Percentiles rank a stretch among this genome's conserved stretches.
These are phyloP conservation scores for Heteromeles arbutifolia DNA, from an alignment of 306 rosid genomes.

Conservation along the genomic window DNA sequence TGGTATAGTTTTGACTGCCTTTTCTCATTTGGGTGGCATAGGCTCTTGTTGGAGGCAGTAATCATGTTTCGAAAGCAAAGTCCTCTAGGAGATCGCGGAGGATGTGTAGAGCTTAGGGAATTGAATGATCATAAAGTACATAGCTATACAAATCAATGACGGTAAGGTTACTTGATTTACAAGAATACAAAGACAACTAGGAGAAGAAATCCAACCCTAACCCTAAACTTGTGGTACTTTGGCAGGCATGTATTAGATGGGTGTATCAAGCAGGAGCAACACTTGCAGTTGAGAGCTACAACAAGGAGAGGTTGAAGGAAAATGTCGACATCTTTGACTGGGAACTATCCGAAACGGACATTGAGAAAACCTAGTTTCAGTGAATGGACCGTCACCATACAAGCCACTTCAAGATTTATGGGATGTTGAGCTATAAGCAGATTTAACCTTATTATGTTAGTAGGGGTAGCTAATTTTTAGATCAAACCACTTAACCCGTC, in stretches of 20 bases:
- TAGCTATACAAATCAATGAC: too few relatives aligned
- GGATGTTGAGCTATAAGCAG: slow-evolving; percentile 28
- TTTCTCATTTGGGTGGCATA: slow-evolving; percentile 45
- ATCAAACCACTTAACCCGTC: too few relatives aligned
- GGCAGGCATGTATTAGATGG: slow-evolving; percentile 39
- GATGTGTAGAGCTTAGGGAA: too few relatives aligned
- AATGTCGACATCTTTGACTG: slow-evolving; percentile 44
- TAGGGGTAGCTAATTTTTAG: too few relatives aligned
- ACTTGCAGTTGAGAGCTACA: slow-evolving; percentile 38
- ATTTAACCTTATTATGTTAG: too few relatives aligned
- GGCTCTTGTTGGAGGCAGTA: slow-evolving; percentile 37
- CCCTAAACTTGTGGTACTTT: not conserved
- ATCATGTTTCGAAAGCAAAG: slow-evolving; percentile 42
- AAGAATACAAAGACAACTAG: not conserved
- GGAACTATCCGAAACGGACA: slow-evolving; percentile 25
- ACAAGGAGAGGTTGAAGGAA: slow-evolving; percentile 40
- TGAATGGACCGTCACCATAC: slow-evolving; percentile 33
- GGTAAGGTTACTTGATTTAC: not conserved
- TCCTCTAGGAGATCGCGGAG: slow-evolving; percentile 38
- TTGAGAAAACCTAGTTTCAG: slow-evolving; percentile 8
- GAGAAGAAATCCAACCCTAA: too few relatives aligned
- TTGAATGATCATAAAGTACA: too few relatives aligned
- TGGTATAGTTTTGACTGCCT: slow-evolving; percentile 41
- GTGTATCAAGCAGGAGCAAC: slow-evolving; percentile 36
- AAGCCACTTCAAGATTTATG: slow-evolving; percentile 35